Evolutionary conservation across 2,329 filamentous ascomycete genomes (phyloP).

Genomic region (Knoxdaviesia capensis): DNA sequence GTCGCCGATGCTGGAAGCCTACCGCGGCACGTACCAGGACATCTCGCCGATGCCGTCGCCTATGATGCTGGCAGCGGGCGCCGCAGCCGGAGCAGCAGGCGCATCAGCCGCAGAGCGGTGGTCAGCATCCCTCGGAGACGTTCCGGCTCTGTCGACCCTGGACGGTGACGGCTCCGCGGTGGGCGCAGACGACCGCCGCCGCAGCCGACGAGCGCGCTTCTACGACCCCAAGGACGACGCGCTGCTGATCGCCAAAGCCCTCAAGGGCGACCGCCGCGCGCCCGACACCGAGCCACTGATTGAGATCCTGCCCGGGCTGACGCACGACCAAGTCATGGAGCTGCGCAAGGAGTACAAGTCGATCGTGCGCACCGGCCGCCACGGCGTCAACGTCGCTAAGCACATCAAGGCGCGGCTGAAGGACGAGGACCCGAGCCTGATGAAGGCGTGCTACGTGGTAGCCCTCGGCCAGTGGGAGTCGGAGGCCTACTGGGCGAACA

Average conservation of each 20-base stretch:
- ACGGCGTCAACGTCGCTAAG: slow-evolving; percentile 69
- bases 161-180: slow-evolving; percentile 25
- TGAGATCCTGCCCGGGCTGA: slow-evolving; percentile 65
- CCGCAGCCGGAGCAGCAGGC: too few species aligned
- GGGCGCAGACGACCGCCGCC: slow-evolving; percentile 20
- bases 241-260: slow-evolving; percentile 50
- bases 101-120: too few species aligned
- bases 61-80: slow-evolving; percentile 27
- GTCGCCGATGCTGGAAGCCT: slow-evolving; percentile 78
- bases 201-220: slow-evolving; percentile 47
- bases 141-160: slow-evolving; percentile 25
- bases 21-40: slow-evolving; percentile 83
- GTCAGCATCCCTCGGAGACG: slow-evolving; percentile 1
- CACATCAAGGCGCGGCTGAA: slow-evolving; percentile 63
- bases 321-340: slow-evolving; percentile 72
- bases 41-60: slow-evolving; percentile 90
- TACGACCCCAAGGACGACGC: slow-evolving; percentile 73
- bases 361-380: slow-evolving; percentile 63
- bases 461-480: slow-evolving; percentile 80
- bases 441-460: slow-evolving; percentile 80
- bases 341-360: slow-evolving; percentile 81
- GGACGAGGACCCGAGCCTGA: slow-evolving; percentile 53
- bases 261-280: slow-evolving; percentile 40
- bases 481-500: slow-evolving; percentile 96
- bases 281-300: slow-evolving; percentile 55